Percentiles rank a stretch among this genome's conserved stretches.
Evolutionary conservation across 2,329 filamentous ascomycete genomes (phyloP).

Genomic region (Trichoderma afroharzianum): DNA sequence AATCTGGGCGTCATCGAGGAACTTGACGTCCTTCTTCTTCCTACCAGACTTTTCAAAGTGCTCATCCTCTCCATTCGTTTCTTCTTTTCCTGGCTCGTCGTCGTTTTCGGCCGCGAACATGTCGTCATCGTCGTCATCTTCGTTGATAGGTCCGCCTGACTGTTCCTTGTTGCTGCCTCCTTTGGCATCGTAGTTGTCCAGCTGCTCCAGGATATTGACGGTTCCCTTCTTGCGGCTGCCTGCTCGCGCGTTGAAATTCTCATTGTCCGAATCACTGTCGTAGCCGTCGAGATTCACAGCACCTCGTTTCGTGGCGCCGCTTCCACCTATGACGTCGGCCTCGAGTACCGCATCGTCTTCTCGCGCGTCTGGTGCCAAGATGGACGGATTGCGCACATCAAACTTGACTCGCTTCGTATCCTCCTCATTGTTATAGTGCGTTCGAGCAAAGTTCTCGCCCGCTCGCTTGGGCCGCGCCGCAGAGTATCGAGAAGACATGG

Average conservation of each 20-base stretch:
- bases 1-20: conserved; percentile 61
- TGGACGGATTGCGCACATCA: conserved; percentile 90
- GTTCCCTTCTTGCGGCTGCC: conserved; percentile 52
- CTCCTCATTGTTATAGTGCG: conserved; percentile 58
- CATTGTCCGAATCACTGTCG: conserved; percentile 88
- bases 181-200: conserved; percentile 52
- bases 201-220: conserved; percentile 48
- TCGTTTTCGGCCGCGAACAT: conserved; percentile 78
- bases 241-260: conserved; percentile 77
- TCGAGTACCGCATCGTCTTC: conserved; percentile 73
- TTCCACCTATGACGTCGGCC: conserved; percentile 85
- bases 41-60: conserved; percentile 44
- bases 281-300: conserved; percentile 97
- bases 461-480: conserved; percentile 69
- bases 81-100: conserved; percentile 37
- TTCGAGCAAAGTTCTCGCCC: conserved; percentile 75
- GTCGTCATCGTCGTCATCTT: conserved; percentile 56
- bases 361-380: conserved; percentile 75
- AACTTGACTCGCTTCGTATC: conserved; percentile 78
- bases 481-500: conserved; percentile 25
- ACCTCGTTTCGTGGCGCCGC: conserved; percentile 77
- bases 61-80: conserved; percentile 19
- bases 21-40: conserved; percentile 60
- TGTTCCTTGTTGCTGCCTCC: conserved; percentile 36
- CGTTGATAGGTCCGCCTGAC: conserved; percentile 23